Conservation (phyloP, 2,329 filamentous ascomycete genomes). For the Catunica adiposa region DNA sequence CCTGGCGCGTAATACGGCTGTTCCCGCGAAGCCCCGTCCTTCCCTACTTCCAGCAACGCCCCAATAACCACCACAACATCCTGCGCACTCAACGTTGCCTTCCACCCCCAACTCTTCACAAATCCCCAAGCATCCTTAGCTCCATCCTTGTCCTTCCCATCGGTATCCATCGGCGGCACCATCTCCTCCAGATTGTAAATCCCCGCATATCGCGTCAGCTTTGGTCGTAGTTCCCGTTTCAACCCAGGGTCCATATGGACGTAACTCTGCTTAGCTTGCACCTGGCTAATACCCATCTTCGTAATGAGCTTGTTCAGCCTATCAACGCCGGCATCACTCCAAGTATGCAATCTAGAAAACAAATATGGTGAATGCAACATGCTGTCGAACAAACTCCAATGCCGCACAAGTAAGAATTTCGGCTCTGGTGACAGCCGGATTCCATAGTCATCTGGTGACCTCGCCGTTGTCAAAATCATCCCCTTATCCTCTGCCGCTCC, state of each 20-base stretch:
- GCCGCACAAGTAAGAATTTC: constrained; percentile 76
- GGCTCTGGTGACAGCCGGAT: constrained; percentile 90
- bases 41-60: constrained; percentile 83
- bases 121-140: constrained; percentile 92
- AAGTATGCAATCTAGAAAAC: constrained; percentile 79
- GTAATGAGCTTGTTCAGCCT: constrained; percentile 84
- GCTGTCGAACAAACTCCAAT: constrained; percentile 96
- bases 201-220: constrained; percentile 79
- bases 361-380: constrained; percentile 97
- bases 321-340: constrained; percentile 79
- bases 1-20: constrained; percentile 15
- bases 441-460: constrained; percentile 76
- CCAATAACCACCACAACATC: constrained; percentile 89
- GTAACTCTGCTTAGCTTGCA: constrained; percentile 89
- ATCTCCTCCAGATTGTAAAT: constrained; percentile 89
- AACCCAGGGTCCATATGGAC: constrained; percentile 98
- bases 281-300: constrained; percentile 92
- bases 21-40: constrained; percentile 23
- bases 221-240: constrained; percentile 70
- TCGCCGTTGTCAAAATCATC: constrained; percentile 76
- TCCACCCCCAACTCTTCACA: constrained; percentile 94
- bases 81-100: constrained; percentile 78
- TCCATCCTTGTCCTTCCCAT: constrained; percentile 50
- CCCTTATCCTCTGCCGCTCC: constrained; percentile 48
- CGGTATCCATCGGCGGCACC: constrained; percentile 61